Evolutionary conservation across 495 filamentous ascomycete genomes (phyloP).

Genomic region (Lasiosphaeris hirsuta): DNA sequence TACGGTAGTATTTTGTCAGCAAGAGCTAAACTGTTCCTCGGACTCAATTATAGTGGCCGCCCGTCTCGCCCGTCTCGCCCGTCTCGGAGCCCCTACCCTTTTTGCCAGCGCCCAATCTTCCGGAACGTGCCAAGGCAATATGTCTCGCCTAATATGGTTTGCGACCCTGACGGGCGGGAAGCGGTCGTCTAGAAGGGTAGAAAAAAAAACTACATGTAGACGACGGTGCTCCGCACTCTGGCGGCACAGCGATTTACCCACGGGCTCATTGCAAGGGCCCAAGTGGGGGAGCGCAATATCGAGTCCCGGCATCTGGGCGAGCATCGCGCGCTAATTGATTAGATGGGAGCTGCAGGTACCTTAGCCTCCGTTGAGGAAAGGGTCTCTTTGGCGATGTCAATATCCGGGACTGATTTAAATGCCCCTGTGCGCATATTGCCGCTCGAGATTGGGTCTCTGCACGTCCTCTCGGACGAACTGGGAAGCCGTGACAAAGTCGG

Average conservation of each 20-base stretch:
- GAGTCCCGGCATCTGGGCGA: background rate
- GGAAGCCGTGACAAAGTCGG: too few relatives aligned
- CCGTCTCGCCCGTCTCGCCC: background rate
- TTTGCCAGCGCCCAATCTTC: constrained; percentile 13
- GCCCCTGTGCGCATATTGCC: constrained; percentile 5
- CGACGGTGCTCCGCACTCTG: background rate
- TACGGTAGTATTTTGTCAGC: background rate
- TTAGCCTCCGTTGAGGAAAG: too few relatives aligned
- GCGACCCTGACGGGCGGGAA: constrained; percentile 2
- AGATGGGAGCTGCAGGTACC: too few relatives aligned
- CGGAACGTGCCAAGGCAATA: constrained; percentile 13
- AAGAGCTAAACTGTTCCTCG: background rate
- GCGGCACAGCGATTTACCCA: constrained; percentile 8
- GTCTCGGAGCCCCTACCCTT: too few relatives aligned
- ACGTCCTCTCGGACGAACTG: background rate
- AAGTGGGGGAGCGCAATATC: background rate
- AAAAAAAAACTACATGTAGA: background rate
- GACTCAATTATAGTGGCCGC: constrained; percentile 6
- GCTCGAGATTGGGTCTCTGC: constrained; percentile 1
- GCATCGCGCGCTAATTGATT: too few relatives aligned
- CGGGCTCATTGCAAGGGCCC: background rate
- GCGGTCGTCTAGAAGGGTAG: background rate
- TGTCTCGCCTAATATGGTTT: constrained; percentile 5
- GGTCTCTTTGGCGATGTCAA: background rate
- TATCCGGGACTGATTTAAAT: constrained; percentile 7